Evolutionary conservation across 331 rosid species (phyloP), one percentile per base, ranked within the genome.

Genomic region (Malus hybrid): DNA sequence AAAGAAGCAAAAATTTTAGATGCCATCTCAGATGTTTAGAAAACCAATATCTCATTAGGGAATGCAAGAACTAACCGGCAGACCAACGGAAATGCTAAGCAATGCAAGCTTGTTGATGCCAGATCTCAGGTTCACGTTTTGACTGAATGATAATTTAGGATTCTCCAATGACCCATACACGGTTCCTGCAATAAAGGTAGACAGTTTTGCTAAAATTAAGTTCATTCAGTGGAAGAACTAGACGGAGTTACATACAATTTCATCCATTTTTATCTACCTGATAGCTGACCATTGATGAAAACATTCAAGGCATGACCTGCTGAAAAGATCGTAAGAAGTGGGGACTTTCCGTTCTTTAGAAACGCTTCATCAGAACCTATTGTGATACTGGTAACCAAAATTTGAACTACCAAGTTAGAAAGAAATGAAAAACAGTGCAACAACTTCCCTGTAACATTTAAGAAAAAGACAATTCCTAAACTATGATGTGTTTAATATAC

Each of bases 221-320:
- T 73, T 77, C 73, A 63, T 61, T 58, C 10, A 36, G 55, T 20
- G 46, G 50, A 36, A 69, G 61, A 10, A 60, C 55, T 42, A 7
- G 70, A 67, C 24, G 7, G 44, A 67, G 48, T 42, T 42, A 3
- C 48, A 42, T 42, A 42, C 48, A 42, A 42, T 42, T 42, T 42
- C 46, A 42, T 42, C 46, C 46, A 3, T n/a, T 33, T 79, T 72
- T 36, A 72, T 57, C 56, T 79, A 95, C 99, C 99, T 82, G 96
- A 65, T 73, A 86, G 93, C 78, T 87, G 90, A 55, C 97, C 97
- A 66, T 92, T 90, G 77, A 90, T 78, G 84, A 95, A 92, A 81
- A 95, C 97, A 81, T 87, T 93, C 78, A 95, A 63, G 58, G 85
- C 89, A 86, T 95, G 97, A 64, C 97, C 99, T 63, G 99, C 99